Evolutionary conservation across 306 rosid species (phyloP), one percentile per base, ranked within the genome.

Genomic region (Fragaria ananassa): DNA sequence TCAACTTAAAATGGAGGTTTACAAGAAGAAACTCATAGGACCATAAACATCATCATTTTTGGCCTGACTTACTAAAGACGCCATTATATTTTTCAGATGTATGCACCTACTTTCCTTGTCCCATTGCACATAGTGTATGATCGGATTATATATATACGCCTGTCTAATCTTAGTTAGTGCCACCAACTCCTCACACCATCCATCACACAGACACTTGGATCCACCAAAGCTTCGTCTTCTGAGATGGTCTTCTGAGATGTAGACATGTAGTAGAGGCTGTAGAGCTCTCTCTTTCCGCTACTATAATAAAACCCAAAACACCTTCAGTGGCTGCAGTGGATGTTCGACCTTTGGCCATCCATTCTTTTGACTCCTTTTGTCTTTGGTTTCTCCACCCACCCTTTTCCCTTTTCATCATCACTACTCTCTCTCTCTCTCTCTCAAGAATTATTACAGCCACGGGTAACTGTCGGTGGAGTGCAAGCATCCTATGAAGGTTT

Each of bases 401-500:
- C 62, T 7, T 53, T 53, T 72, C 31, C 35, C 57, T 75, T 80
- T 41, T 31, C 35, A 31, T 31, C 35, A 31, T 21, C n/a, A n/a
- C 35, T 44, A 29, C 70, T 42, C 10, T 8, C 62, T 69, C 14
- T 58, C 62, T 29, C 31, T 29, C 31, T 77, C 49, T 68, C 80
- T 47, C 51, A 62, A 49, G 70, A 57, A 77, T 81, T 75, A 78
- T 82, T 70, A 70, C 65, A 4, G 19, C 14, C 66, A 68, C 53
- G 44, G 81, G 80, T 71, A 62, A 51, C 66, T 78, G 88, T 85
- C 88, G 88, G 88, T 85, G 83, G 81, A 74, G 71, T 73, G 41
- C 81, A 35, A 81, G 88, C 79, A 85, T 85, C 85, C 85, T 78
- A 85, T 85, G 88, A 75, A 53, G 74, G 34, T 74, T 58, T 35